Conservation (phyloP, 2,329 filamentous ascomycete genomes). For the Lasiodiplodia gonubiensis region DNA sequence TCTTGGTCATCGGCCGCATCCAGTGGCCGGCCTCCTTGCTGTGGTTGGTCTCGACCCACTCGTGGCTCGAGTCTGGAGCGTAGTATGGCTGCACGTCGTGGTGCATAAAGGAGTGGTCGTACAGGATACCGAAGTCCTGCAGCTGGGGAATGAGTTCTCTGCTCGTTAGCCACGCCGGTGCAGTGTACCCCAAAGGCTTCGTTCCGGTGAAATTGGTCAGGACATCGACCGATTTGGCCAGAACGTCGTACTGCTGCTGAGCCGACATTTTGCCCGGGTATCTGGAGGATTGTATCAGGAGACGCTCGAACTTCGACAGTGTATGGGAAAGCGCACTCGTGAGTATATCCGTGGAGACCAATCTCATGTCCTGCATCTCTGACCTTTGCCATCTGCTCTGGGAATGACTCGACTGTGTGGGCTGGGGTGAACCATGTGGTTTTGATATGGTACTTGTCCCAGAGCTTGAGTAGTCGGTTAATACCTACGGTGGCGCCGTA, state of each 20-base stretch:
- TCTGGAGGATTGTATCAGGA: not conserved
- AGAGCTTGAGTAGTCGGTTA: slow-evolving; percentile 49
- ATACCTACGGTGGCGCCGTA: slow-evolving; percentile 50
- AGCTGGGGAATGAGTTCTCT: slow-evolving; percentile 48
- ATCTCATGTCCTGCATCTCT: slow-evolving; percentile 52
- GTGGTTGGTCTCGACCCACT: slow-evolving; percentile 40
- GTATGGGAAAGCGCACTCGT: slow-evolving; percentile 42
- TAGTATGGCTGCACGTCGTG: slow-evolving; percentile 54
- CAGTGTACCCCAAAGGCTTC: slow-evolving; percentile 51
- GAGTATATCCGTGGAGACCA: slow-evolving; percentile 49
- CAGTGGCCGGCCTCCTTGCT: slow-evolving; percentile 42
- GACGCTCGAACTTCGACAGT: slow-evolving; percentile 31
- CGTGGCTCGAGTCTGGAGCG: slow-evolving; percentile 37
- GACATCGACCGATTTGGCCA: slow-evolving; percentile 48
- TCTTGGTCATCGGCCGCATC: slow-evolving; percentile 47
- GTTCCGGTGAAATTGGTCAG: slow-evolving; percentile 48
- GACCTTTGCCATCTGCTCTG: slow-evolving; percentile 54
- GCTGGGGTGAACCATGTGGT: slow-evolving; percentile 51
- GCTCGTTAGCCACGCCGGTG: slow-evolving; percentile 51
- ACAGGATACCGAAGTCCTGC: slow-evolving; percentile 51
- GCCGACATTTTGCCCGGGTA: not conserved
- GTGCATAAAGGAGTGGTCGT: slow-evolving; percentile 58
- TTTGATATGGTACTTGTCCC: slow-evolving; percentile 50
- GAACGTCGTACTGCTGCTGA: slow-evolving; percentile 46
- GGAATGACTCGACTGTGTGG: slow-evolving; percentile 56